Base-by-base conservation (phyloP, 2,329 filamentous ascomycete genomes). In the Rugonectria rugulosa region DNA sequence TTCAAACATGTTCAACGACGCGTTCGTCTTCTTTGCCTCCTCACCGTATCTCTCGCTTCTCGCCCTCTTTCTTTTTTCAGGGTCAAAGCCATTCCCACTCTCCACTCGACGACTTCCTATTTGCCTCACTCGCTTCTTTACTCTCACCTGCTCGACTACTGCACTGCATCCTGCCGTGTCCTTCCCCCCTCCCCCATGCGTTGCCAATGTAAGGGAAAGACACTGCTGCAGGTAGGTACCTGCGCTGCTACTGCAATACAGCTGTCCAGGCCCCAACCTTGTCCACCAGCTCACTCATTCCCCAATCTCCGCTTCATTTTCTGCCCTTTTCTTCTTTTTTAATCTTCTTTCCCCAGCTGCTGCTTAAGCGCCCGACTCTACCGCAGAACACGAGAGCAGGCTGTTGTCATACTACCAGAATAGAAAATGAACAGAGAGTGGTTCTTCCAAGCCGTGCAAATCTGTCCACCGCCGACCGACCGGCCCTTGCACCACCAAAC, bases 51-150 rank as follows among this genome's bases (percentile, higher is more conserved):
- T 11, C n/a, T n/a, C n/a, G n/a, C n/a, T n/a, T n/a, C n/a, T n/a
- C n/a, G n/a, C n/a, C n/a, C n/a, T n/a, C 19, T 9, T n/a, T 10
- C 10, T 20, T 20, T 53, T 64, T 44, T 66, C 61, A 61, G 61
- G 59, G 63, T 66, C 61, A 54, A 54, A 29, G 19, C 50, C 23
- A 32, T 34, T 20, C 47, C 52, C 51, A 23, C 32, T 26, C 44
- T 15, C 52, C 40, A 53, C 41, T 19, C 12, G 37, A 11, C 20
- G 15, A 31, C 42, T 38, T 45, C 27, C 20, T 20, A 40, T 40
- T 50, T 40, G 41, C 49, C 44, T 20, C 4, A 14, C 36, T 40
- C 12, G 11, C 37, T 24, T n/a, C n/a, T n/a, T n/a, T n/a, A n/a
- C n/a, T n/a, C n/a, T n/a, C n/a, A n/a, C n/a, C n/a, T n/a, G n/a